Base-by-base conservation (phyloP, 2,329 filamentous ascomycete species). In the Colletotrichum sp. region DNA sequence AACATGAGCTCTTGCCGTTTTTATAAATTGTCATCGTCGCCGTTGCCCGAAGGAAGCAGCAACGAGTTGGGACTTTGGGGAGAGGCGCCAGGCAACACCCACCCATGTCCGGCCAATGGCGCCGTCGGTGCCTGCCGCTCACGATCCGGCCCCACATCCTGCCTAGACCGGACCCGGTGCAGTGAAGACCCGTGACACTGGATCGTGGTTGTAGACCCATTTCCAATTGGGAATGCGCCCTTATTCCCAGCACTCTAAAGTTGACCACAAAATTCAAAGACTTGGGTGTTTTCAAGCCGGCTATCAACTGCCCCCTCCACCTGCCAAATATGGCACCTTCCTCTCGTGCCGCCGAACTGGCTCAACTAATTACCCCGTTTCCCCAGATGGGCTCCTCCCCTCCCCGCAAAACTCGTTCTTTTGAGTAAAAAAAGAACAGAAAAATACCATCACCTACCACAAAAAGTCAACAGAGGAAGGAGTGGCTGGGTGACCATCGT, bases 221-320 rank as follows among this genome's bases (percentile, higher is more conserved):
- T 6, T 38, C 2, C 38, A 11, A 43, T 16, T 16, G 18, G 38
- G 38, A n/a, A 43, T n/a, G 38, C 8, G 38, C 38, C n/a, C 18
- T n/a, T 43, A 43, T 43, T 18, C 18, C 18, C 18, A 43, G 38
- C 5, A 43, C 38, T 9, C 0, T 8, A 43, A 43, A 0, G 0
- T n/a, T 1, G 38, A 43, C n/a, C 18, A n/a, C 18, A 1, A 43
- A 43, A 2, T 43, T 0, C 38, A 43, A 43, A n/a, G 18, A 12
- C 9, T 18, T 0, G 38, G 18, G 0, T 47, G 9, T 7, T 9
- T 47, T n/a, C 0, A 47, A 47, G 3, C 12, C 18, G 38, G 18
- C 38, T 4, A n/a, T n/a, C 6, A 1, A n/a, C 6, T 12, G 38
- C 3, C 18, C 38, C 38, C 18, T 2, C 38, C 38, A 47, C 38